Conservation (phyloP, 140 eudicot species). For the Oenanthe javanica region DNA sequence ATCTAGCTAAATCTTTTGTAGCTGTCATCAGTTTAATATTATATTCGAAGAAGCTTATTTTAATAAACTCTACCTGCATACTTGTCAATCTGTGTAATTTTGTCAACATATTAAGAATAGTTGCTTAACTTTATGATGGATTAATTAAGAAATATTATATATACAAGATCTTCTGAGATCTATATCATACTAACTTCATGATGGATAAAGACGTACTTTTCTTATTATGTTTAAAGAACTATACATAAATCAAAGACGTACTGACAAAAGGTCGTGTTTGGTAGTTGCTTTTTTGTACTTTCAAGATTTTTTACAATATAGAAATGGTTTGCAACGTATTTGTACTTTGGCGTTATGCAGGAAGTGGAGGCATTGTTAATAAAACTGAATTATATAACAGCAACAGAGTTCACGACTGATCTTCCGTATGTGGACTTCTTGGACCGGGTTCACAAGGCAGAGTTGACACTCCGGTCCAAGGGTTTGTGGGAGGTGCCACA, state of each 20-base stretch:
- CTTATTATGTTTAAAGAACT: too few relatives aligned
- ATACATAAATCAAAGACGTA: constrained; percentile 17
- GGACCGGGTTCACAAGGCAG: constrained; percentile 99
- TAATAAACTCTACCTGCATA: neutral
- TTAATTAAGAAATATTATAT: neutral
- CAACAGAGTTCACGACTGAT: constrained; percentile 69
- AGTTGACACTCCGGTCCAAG: constrained; percentile 85
- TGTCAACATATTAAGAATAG: too few relatives aligned
- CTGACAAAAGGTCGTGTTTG: constrained; percentile 40
- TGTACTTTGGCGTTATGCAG: constrained; percentile 26
- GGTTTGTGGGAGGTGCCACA: constrained; percentile 98
- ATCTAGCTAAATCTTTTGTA: neutral
- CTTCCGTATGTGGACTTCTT: constrained; percentile 81
- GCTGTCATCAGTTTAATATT: too few relatives aligned
- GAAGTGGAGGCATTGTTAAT: constrained; percentile 58
- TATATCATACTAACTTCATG: constrained; percentile 26
- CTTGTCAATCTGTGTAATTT: too few relatives aligned
- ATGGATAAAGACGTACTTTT: neutral
- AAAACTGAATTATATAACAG: constrained; percentile 60
- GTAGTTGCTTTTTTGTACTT: constrained; percentile 22
- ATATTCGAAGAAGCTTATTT: too few relatives aligned
- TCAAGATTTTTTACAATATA: neutral
- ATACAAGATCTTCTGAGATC: constrained; percentile 58
- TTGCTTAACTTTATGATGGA: too few relatives aligned
- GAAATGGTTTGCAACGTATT: neutral